Percentiles rank a stretch among this genome's conserved stretches.
These are phyloP conservation scores for Mortierella sp. DNA, from an alignment of 371 early-diverging fungal species.

Conservation along the genomic window DNA sequence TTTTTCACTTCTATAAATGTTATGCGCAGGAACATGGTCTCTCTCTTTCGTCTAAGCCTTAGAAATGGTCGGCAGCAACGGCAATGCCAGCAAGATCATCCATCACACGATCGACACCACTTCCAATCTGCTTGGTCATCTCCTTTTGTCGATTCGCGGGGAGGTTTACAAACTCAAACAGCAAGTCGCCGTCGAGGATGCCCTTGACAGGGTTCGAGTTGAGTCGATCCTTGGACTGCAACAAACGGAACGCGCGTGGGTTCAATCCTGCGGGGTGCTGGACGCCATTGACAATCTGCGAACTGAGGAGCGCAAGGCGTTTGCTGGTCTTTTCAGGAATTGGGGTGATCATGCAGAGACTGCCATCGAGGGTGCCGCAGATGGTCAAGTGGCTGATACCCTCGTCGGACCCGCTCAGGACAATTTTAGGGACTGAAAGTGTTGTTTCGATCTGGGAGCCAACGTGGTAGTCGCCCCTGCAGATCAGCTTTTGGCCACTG, in stretches of 20 bases:
- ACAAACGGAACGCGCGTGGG: slow-evolving; percentile 86
- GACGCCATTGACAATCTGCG: slow-evolving; percentile 83
- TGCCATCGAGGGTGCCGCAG: slow-evolving; percentile 78
- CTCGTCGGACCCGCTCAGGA: slow-evolving; percentile 41
- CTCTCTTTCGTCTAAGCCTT: slow-evolving; percentile 17
- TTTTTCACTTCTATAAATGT: neutral
- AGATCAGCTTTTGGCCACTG: slow-evolving; percentile 90
- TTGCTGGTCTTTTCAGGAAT: slow-evolving; percentile 93
- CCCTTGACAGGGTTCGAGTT: slow-evolving; percentile 75
- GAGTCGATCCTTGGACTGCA: slow-evolving; percentile 74
- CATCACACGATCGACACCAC: slow-evolving; percentile 83
- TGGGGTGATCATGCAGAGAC: slow-evolving; percentile 80
- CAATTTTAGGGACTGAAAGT: slow-evolving; percentile 67
- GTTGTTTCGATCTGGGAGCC: slow-evolving; percentile 80
- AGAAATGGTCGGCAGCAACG: slow-evolving; percentile 82
- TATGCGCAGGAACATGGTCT: neutral
- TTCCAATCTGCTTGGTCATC: slow-evolving; percentile 91
- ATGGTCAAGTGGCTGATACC: slow-evolving; percentile 40
- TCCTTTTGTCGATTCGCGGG: slow-evolving; percentile 82
- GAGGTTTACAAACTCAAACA: slow-evolving; percentile 80
- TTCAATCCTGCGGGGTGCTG: slow-evolving; percentile 93
- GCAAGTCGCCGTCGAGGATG: slow-evolving; percentile 90
- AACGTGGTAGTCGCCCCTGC: slow-evolving; percentile 90
- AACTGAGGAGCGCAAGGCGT: slow-evolving; percentile 81
- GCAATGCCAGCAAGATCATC: slow-evolving; percentile 85